Conservation (phyloP, 306 rosid genomes). For the Malus sieversii region DNA sequence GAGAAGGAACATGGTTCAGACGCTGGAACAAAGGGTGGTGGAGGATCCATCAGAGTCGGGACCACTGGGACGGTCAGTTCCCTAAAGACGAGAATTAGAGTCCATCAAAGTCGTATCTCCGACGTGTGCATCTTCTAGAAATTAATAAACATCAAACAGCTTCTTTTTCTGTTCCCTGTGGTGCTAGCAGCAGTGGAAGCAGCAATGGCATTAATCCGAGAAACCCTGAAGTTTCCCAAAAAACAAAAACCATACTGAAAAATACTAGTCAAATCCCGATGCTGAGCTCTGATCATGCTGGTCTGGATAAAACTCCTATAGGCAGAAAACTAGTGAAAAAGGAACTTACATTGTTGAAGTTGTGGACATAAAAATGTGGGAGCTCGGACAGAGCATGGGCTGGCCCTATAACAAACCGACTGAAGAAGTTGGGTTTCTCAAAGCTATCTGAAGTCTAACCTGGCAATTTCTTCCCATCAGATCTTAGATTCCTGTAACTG, state of each 20-base stretch:
- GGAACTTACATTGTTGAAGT: constrained; percentile 58
- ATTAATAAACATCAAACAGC: constrained; percentile 26
- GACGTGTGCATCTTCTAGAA: constrained; percentile 43
- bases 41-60: constrained; percentile 80
- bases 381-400: constrained; percentile 70
- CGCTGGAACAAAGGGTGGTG: constrained; percentile 66
- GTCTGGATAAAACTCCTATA: constrained; percentile 38
- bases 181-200: constrained; percentile 53
- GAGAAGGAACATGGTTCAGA: constrained; percentile 57
- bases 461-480: constrained; percentile 42
- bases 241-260: constrained; percentile 41
- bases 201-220: constrained; percentile 25
- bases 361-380: constrained; percentile 75
- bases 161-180: constrained; percentile 39
- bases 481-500: constrained; percentile 56
- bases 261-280: constrained; percentile 59
- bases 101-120: constrained; percentile 45
- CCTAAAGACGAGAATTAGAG: constrained; percentile 83
- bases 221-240: constrained; percentile 34
- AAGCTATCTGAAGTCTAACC: constrained; percentile 74
- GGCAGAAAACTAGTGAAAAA: constrained; percentile 57
- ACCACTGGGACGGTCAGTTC: constrained; percentile 76
- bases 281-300: constrained; percentile 44
- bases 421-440: constrained; percentile 77
- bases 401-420: constrained; percentile 58